Percentiles rank a stretch among this genome's conserved stretches.
phyloP scores from a whole-genome alignment of 371 early-diverging fungal genomes.

The Catenaria anguillulae region DNA sequence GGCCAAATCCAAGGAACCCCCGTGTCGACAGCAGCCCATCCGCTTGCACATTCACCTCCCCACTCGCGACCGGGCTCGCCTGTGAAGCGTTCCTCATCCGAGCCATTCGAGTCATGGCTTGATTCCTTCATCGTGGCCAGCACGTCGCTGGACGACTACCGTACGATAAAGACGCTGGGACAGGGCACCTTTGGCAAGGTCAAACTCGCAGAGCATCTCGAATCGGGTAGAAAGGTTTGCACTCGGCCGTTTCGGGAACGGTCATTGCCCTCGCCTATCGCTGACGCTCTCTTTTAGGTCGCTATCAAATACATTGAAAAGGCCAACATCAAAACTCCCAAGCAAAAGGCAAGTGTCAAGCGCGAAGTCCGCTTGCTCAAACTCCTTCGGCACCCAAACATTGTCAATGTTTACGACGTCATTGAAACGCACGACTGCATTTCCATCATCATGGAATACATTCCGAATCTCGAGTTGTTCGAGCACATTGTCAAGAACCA shows the following conservation, averaged over 20 bases:
- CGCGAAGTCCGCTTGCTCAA: conserved; percentile 41
- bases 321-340: conserved; percentile 33
- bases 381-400: conserved; percentile 44
- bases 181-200: conserved; percentile 78
- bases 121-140: neutral
- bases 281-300: conserved; percentile 13
- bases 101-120: too few species aligned
- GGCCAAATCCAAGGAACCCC: too few species aligned
- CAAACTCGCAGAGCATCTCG: conserved; percentile 45
- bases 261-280: neutral
- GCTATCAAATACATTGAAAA: conserved; percentile 38
- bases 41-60: too few species aligned
- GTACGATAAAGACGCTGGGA: conserved; percentile 46
- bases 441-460: conserved; percentile 48
- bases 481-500: conserved; percentile 31
- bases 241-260: neutral
- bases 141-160: conserved; percentile 11
- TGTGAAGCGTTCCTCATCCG: too few species aligned
- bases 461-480: conserved; percentile 38
- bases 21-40: too few species aligned
- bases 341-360: conserved; percentile 40
- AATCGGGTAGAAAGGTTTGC: conserved; percentile 26
- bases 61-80: too few species aligned
- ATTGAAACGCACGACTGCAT: conserved; percentile 35
- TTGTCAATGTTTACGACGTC: conserved; percentile 42